phyloP scores from a whole-genome alignment of 164 flowering plant species.

The Warburgia ugandensis region DNA sequence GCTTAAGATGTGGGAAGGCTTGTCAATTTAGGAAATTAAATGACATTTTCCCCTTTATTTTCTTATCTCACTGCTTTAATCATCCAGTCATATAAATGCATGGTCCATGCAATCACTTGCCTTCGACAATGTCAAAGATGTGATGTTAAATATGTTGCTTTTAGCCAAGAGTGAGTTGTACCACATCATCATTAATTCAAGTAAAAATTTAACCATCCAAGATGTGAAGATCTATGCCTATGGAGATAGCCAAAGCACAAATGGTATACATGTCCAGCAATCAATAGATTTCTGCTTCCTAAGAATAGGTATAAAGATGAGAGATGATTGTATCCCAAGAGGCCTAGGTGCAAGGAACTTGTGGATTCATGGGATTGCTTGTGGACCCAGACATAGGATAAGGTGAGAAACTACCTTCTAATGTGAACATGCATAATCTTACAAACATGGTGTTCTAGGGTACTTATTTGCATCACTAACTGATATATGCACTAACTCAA shows the following conservation, averaged over 20 bases:
- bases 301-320: too few relatives aligned
- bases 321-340: too few relatives aligned
- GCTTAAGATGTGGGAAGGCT: too few relatives aligned
- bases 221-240: conserved; percentile 1
- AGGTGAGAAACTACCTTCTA: conserved; percentile 7
- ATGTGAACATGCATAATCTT: neutral
- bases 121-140: too few relatives aligned
- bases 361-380: conserved; percentile 14
- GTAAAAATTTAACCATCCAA: conserved; percentile 1
- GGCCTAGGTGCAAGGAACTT: conserved; percentile 17
- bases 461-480: neutral
- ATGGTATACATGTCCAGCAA: conserved; percentile 6
- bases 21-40: too few relatives aligned
- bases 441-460: neutral
- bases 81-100: too few relatives aligned
- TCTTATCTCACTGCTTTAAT: too few relatives aligned
- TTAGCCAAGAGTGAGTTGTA: conserved; percentile 4
- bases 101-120: conserved; percentile 4
- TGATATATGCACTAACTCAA: too few relatives aligned
- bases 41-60: too few relatives aligned
- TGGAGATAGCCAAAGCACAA: conserved; percentile 1
- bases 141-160: neutral
- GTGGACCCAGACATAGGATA: conserved; percentile 27
- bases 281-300: neutral
- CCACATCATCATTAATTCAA: conserved; percentile 3